phyloP scores from a whole-genome alignment of 192 early-diverging fungal genomes.

The Coemansia asiatica region DNA sequence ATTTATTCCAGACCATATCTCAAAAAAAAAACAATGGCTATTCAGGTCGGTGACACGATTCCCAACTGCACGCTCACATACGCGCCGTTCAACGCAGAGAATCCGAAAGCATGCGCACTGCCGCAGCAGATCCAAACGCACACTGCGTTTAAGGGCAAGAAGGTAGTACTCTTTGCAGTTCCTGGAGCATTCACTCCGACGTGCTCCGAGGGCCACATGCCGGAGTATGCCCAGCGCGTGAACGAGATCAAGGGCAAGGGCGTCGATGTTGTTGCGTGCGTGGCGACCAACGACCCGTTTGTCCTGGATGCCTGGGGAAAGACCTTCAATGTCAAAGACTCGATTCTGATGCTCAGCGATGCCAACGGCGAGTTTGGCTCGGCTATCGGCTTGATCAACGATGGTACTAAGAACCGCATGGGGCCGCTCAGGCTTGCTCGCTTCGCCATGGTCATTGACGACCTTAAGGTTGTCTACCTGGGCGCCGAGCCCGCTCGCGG shows the following conservation, averaged over 20 bases:
- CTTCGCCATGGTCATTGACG: slow-evolving; percentile 71
- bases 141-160: slow-evolving; percentile 55
- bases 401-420: slow-evolving; percentile 63
- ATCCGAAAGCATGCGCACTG: slow-evolving; percentile 56
- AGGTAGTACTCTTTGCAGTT: slow-evolving; percentile 63
- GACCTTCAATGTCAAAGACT: slow-evolving; percentile 47
- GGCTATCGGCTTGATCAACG: slow-evolving; percentile 65
- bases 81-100: slow-evolving; percentile 52
- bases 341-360: slow-evolving; percentile 70
- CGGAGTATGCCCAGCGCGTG: slow-evolving; percentile 60
- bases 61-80: slow-evolving; percentile 59
- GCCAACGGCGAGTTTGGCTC: slow-evolving; percentile 67
- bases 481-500: slow-evolving; percentile 67
- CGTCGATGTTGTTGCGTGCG: slow-evolving; percentile 67
- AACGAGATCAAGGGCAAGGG: slow-evolving; percentile 67
- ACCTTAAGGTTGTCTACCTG: slow-evolving; percentile 70
- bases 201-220: slow-evolving; percentile 67
- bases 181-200: slow-evolving; percentile 69
- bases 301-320: slow-evolving; percentile 62
- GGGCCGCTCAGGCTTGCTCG: slow-evolving; percentile 67
- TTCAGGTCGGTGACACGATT: slow-evolving; percentile 60
- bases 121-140: slow-evolving; percentile 49
- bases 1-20: neutral
- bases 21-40: slow-evolving; percentile 20
- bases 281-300: slow-evolving; percentile 64